A percentile compares a stretch with the other conserved stretches of the same genome.
Evolutionary conservation across 345 rosid species (phyloP).

Genomic region (Ceriops zippeliana): DNA sequence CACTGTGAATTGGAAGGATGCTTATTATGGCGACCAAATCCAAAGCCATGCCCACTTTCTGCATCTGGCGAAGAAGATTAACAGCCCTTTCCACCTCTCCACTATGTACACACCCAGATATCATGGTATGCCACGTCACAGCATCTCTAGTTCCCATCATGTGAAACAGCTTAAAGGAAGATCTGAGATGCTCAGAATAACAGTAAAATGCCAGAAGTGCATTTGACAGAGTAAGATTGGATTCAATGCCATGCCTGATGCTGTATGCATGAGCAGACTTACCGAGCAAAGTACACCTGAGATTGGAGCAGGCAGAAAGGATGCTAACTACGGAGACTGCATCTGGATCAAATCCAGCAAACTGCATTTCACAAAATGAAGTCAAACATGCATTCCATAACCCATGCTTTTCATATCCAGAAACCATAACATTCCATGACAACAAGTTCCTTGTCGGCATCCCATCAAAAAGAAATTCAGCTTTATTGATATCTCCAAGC

Average conservation of each 20-base stretch:
- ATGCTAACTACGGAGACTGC: slow-evolving; percentile 30
- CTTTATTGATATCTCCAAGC: slow-evolving; percentile 13
- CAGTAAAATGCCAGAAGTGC: slow-evolving; percentile 40
- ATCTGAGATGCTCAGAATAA: slow-evolving; percentile 20
- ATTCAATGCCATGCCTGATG: slow-evolving; percentile 31
- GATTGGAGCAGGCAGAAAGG: slow-evolving; percentile 42
- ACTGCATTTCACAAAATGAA: slow-evolving; percentile 38
- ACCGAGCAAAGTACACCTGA: slow-evolving; percentile 26
- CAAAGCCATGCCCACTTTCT: slow-evolving; percentile 10
- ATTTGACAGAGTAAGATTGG: slow-evolving; percentile 35
- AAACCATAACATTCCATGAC: slow-evolving; percentile 24
- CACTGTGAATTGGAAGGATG: slow-evolving; percentile 22
- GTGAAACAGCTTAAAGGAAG: slow-evolving; percentile 32
- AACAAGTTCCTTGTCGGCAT: slow-evolving; percentile 17
- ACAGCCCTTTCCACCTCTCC: slow-evolving; percentile 28
- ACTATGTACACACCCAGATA: slow-evolving; percentile 31
- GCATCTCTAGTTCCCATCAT: slow-evolving; percentile 27
- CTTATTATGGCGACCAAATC: slow-evolving; percentile 35
- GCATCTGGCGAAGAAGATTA: slow-evolving; percentile 18
- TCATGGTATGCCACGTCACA: slow-evolving; percentile 44
- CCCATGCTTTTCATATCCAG: slow-evolving; percentile 15
- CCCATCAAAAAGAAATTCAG: slow-evolving; percentile 10
- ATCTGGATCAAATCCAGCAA: slow-evolving; percentile 33
- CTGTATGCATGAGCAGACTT: slow-evolving; percentile 46
- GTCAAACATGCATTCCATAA: slow-evolving; percentile 34